Base-by-base conservation (phyloP, 768 basidiomycete genomes). In the Collybiopsis luxurians region DNA sequence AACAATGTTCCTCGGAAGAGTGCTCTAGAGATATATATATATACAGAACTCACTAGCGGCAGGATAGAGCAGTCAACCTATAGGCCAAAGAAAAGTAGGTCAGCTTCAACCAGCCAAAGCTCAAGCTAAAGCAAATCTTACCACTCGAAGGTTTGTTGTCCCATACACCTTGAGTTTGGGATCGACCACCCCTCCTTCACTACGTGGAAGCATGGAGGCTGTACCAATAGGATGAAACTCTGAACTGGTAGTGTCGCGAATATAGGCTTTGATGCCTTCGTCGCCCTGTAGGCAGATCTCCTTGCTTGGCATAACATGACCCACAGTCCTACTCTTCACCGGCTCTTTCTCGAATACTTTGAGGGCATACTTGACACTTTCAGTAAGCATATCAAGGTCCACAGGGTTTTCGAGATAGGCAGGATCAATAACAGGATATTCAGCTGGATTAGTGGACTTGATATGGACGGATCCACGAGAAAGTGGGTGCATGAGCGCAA, bases 341-440 rank as follows among this genome's bases (percentile, higher is more conserved):
- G 58, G 40, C 3, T 31, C 57, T 12, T 60, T 63, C 1, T 59
- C 19, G 11, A 40, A 27, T 17, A 69, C 15, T 47, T 60, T 64
- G 1, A 61, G 61, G 6, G 60, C 53, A 40, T 68, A 69, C 61
- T 70, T 65, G 30, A 68, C 23, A 2, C 52, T 59, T 48, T 67
- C 50, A 38, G 69, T 34, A n/a, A 66, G 36, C 10, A 69, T 30
- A 11, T 60, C 53, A 3, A 69, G 23, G 53, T 70, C 68, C 4
- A 58, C 40, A 21, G 54, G 44, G 45, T 68, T 63, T 17, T 58
- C 60, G 44, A 76, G 71, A 65, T 76, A 78, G 53, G 72, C 66
- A 3, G 77, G 77, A 61, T 83, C 74, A 63, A 84, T 80, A 4
- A 63, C 55, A 1, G 82, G 81, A 19, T 69, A 47, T 17, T 66